Evolutionary conservation across 2,329 filamentous ascomycete genomes (phyloP).

Genomic region (Nemania bipapillata): DNA sequence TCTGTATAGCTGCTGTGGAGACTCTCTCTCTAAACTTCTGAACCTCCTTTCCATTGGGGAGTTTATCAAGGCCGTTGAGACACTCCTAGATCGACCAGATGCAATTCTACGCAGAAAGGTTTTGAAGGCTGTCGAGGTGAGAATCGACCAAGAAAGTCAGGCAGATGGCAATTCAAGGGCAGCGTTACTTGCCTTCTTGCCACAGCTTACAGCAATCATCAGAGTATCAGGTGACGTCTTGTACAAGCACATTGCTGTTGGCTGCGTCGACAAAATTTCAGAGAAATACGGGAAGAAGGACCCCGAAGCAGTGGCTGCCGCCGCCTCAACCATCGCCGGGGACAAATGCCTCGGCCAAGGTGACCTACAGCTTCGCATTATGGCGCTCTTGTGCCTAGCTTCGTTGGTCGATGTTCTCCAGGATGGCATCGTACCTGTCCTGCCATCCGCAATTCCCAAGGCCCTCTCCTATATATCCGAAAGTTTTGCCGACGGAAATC

Average conservation of each 20-base stretch:
- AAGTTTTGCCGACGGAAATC: conserved; percentile 65
- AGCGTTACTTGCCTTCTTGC: conserved; percentile 80
- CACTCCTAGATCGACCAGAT: conserved; percentile 79
- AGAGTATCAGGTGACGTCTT: conserved; percentile 75
- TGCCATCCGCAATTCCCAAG: conserved; percentile 79
- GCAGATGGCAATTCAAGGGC: conserved; percentile 74
- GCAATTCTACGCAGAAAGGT: conserved; percentile 82
- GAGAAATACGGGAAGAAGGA: conserved; percentile 97
- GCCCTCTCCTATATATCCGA: conserved; percentile 76
- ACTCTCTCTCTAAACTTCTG: conserved; percentile 81
- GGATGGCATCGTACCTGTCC: conserved; percentile 83
- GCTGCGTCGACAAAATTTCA: conserved; percentile 89
- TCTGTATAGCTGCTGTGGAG: conserved; percentile 70
- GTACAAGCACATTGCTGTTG: conserved; percentile 85
- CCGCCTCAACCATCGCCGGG: conserved; percentile 80
- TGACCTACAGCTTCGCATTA: conserved; percentile 77
- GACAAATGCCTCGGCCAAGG: conserved; percentile 78
- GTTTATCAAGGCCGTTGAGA: conserved; percentile 88
- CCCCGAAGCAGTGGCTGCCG: conserved; percentile 76
- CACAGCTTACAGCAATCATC: conserved; percentile 80
- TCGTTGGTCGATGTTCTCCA: conserved; percentile 89
- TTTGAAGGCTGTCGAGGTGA: conserved; percentile 80
- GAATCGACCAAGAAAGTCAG: conserved; percentile 78
- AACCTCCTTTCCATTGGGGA: conserved; percentile 86
- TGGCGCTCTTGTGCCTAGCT: conserved; percentile 88